Conservation (phyloP, 1,284 basidiomycete genomes). For the Tilletiaria anomala region DNA sequence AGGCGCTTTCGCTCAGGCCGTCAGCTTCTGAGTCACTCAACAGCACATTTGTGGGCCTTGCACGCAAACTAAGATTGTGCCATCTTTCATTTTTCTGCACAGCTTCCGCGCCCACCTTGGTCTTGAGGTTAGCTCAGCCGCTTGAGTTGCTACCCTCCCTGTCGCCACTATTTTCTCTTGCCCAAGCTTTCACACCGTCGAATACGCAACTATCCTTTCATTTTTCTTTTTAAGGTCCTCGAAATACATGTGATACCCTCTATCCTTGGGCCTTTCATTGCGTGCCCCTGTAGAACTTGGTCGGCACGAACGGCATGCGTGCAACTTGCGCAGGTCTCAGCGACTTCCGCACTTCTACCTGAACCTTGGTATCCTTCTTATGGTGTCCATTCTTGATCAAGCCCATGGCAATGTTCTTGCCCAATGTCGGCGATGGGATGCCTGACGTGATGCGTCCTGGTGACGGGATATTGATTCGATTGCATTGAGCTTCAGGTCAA, state of each 20-base stretch:
- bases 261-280: not conserved
- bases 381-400: slow-evolving; percentile 65
- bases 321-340: slow-evolving; percentile 54
- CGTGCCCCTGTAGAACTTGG: slow-evolving; percentile 36
- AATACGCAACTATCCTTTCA: too few species aligned
- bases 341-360: slow-evolving; percentile 65
- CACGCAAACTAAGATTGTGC: too few species aligned
- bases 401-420: slow-evolving; percentile 90
- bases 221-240: too few species aligned
- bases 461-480: not conserved
- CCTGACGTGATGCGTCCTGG: slow-evolving; percentile 69
- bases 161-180: too few species aligned
- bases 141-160: too few species aligned
- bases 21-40: too few species aligned
- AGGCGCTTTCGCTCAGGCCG: not conserved
- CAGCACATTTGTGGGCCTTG: too few species aligned
- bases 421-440: slow-evolving; percentile 80
- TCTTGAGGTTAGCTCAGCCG: too few species aligned
- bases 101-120: too few species aligned
- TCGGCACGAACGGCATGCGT: slow-evolving; percentile 62
- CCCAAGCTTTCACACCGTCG: too few species aligned
- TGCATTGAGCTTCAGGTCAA: too few species aligned
- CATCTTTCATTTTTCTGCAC: too few species aligned
- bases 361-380: slow-evolving; percentile 73
- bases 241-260: not conserved